phyloP scores from a whole-genome alignment of 1,139 yeast species.

The Yamadazyma sp. region DNA sequence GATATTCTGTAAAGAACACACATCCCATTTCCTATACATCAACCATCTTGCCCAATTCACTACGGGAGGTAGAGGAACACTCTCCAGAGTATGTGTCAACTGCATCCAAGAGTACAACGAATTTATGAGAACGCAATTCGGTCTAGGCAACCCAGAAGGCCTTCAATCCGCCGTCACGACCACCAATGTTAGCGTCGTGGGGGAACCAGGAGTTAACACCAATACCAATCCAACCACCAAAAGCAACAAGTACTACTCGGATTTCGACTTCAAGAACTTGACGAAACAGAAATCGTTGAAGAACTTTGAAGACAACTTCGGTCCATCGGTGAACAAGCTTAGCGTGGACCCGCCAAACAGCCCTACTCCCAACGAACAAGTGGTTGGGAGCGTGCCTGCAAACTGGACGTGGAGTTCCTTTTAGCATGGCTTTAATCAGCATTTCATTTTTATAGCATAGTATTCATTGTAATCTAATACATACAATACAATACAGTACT shows the following conservation, averaged over 20 bases:
- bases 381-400: constrained; percentile 55
- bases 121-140: constrained; percentile 44
- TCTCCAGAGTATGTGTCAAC: constrained; percentile 75
- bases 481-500: too few species aligned
- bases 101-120: constrained; percentile 74
- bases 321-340: not conserved
- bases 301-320: constrained; percentile 2
- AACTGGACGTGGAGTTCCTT: constrained; percentile 64
- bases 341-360: not conserved
- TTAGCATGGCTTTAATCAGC: too few species aligned
- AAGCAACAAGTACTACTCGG: constrained; percentile 3
- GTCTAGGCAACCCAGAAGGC: constrained; percentile 18
- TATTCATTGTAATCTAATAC: too few species aligned
- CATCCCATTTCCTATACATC: constrained; percentile 55
- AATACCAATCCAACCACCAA: not conserved
- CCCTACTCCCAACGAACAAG: constrained; percentile 8
- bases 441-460: too few species aligned
- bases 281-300: constrained; percentile 1
- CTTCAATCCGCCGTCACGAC: not conserved
- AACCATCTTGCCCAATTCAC: constrained; percentile 73
- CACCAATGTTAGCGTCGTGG: not conserved
- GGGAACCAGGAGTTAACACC: not conserved
- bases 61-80: constrained; percentile 70
- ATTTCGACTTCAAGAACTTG: constrained; percentile 2
- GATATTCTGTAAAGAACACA: constrained; percentile 74